These are phyloP conservation scores for Acanthamoeba triangularis DNA, from an alignment of 208 protist genomes.

Conservation along the genomic window DNA sequence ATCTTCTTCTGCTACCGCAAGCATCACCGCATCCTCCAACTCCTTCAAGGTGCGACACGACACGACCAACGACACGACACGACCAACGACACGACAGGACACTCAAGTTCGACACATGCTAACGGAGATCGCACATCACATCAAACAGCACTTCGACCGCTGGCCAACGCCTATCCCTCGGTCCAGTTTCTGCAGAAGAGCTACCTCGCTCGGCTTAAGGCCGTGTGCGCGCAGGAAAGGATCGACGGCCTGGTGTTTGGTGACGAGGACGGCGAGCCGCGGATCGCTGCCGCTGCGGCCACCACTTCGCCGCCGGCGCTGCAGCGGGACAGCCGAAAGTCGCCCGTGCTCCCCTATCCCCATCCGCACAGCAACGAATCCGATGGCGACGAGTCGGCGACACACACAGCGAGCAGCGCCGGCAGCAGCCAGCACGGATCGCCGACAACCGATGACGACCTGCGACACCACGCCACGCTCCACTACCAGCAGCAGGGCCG, in stretches of 20 bases:
- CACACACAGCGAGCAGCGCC: no score
- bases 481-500: no score
- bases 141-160: not conserved
- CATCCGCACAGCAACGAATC: not conserved
- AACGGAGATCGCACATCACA: not conserved
- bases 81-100: no score
- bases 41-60: not conserved
- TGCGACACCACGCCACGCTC: no score
- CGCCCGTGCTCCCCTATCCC: not conserved
- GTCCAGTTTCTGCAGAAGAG: conserved; percentile 42
- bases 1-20: not conserved
- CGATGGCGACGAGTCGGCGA: no score
- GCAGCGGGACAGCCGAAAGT: not conserved
- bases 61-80: no score
- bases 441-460: no score
- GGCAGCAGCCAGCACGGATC: no score
- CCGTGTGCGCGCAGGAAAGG: not conserved
- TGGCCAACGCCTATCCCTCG: not conserved
- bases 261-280: no score
- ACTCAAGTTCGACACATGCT: no score
- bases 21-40: not conserved
- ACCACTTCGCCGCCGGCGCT: not conserved
- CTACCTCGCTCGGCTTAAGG: not conserved
- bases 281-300: not conserved
- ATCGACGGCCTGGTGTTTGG: not conserved